A percentile compares a stretch with the other conserved stretches of the same genome.
phyloP scores from a whole-genome alignment of 352 stramenopile genomes.

The Pythium rhizo-oryzae region DNA sequence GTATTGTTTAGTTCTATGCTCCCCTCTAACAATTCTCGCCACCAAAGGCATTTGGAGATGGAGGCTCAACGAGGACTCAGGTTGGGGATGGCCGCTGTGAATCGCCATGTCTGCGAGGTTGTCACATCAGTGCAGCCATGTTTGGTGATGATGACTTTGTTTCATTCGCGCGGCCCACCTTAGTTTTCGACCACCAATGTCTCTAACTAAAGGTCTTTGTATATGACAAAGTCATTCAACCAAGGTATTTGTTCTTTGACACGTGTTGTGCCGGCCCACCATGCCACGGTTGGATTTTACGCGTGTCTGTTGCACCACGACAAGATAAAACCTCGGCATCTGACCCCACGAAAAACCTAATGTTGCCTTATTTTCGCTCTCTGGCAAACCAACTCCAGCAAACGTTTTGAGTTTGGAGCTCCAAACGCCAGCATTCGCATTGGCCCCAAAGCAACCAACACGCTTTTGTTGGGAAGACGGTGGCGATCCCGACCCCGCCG shows the following conservation, averaged over 20 bases:
- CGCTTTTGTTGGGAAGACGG: background rate
- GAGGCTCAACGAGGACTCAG: no score
- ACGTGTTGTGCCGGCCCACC: background rate
- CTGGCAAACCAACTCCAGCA: background rate
- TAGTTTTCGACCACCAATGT: constrained; percentile 1
- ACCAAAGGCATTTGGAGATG: no score
- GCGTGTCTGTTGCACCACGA: constrained; percentile 12
- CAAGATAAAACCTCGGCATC: constrained; percentile 24
- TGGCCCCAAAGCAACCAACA: background rate
- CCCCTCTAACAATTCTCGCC: no score
- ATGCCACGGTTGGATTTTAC: constrained; percentile 6
- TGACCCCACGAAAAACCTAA: constrained; percentile 27
- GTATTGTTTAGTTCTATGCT: background rate
- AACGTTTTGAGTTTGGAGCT: background rate
- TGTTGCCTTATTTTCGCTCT: constrained; percentile 34
- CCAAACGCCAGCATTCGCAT: constrained; percentile 18
- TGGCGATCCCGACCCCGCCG: background rate
- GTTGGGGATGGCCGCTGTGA: no score
- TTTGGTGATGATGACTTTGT: background rate
- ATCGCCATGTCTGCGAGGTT: no score
- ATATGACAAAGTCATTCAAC: background rate
- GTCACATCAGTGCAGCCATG: constrained; percentile 6
- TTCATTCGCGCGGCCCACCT: constrained; percentile 7
- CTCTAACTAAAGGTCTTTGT: background rate
- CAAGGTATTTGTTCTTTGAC: background rate